Base-by-base conservation (phyloP, 164 flowering plant species). In the Dillenia turbinata region DNA sequence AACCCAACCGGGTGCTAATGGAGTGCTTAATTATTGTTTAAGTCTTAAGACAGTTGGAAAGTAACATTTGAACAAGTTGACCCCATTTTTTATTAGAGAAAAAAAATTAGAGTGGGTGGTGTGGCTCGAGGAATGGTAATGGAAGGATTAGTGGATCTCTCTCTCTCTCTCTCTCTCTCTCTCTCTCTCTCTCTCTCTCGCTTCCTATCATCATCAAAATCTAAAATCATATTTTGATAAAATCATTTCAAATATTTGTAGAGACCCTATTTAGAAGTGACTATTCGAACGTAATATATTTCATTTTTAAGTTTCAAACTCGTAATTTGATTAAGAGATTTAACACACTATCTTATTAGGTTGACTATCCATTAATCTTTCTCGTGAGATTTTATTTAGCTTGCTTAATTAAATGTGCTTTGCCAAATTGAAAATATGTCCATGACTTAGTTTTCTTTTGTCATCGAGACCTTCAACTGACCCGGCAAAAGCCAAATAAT, bases 121-220 rank as follows among this genome's bases (percentile, higher is more conserved):
- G 81, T 73, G 84, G 84, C 84, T 77, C 78, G 84, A 80, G 82
- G 73, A 69, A 53, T 66, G 57, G 59, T 63, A 22, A 46, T 14
- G 40, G 7, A 33, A 9, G 55, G 57, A 59, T 53, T 59, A 54
- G 58, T 63, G 54, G 26, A 14, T 49, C 14, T 46, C 44, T 10
- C 11, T 13, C 47, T 49, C n/a, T 63, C 40, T 48, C 22, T 55
- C 22, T 51, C 13, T 63, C 40, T 48, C 22, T 55, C 22, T 51
- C 13, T 49, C 14, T n/a, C n/a, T n/a, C n/a, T 52, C n/a, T 26
- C 11, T 48, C 17, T 17, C 57, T 56, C 16, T 51, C 26, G 1
- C 26, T 24, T 3, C 3, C 26, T 24, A 1, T 3, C 26, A 24
- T 24, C 3, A 24, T 24, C 26, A 3, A 24, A 1, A 26, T 26